A percentile compares a stretch with the other conserved stretches of the same genome.
phyloP scores from a whole-genome alignment of 805 yeast species.

The Ogataea populi-albae region DNA sequence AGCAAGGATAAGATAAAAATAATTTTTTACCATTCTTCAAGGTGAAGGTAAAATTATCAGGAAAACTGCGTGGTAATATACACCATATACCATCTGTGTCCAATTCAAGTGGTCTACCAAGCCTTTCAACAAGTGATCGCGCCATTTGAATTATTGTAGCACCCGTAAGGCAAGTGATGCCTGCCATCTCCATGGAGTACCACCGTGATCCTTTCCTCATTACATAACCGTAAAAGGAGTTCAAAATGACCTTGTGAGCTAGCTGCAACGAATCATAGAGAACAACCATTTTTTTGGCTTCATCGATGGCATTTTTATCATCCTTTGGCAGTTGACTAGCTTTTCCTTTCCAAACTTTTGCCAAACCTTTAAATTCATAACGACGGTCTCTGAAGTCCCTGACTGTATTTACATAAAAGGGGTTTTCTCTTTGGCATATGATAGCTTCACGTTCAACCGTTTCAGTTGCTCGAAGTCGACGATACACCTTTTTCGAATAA shows the following conservation, averaged over 20 bases:
- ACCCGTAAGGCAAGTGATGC: slow-evolving; percentile 96
- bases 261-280: slow-evolving; percentile 92
- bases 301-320: slow-evolving; percentile 69
- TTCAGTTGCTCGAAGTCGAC: slow-evolving; percentile 74
- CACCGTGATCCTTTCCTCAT: slow-evolving; percentile 99
- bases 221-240: slow-evolving; percentile 96
- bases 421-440: slow-evolving; percentile 95
- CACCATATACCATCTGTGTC: slow-evolving; percentile 99
- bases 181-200: slow-evolving; percentile 99
- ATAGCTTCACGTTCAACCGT: slow-evolving; percentile 88
- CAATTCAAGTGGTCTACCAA: slow-evolving; percentile 92
- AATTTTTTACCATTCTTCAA: slow-evolving; percentile 75
- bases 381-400: slow-evolving; percentile 93
- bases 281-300: slow-evolving; percentile 91
- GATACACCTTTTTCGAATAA: slow-evolving; percentile 82
- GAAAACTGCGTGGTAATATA: slow-evolving; percentile 88
- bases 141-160: slow-evolving; percentile 99
- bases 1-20: slow-evolving; percentile 86
- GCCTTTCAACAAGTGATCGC: slow-evolving; percentile 78
- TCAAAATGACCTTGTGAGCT: slow-evolving; percentile 94
- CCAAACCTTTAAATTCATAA: slow-evolving; percentile 89
- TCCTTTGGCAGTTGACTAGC: slow-evolving; percentile 48
- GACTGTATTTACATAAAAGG: slow-evolving; percentile 93
- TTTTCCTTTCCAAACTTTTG: slow-evolving; percentile 92
- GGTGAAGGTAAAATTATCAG: slow-evolving; percentile 76